Evolutionary conservation across 768 basidiomycete genomes (phyloP), one percentile per base, ranked within the genome.

Genomic region (Boletellus ananas): DNA sequence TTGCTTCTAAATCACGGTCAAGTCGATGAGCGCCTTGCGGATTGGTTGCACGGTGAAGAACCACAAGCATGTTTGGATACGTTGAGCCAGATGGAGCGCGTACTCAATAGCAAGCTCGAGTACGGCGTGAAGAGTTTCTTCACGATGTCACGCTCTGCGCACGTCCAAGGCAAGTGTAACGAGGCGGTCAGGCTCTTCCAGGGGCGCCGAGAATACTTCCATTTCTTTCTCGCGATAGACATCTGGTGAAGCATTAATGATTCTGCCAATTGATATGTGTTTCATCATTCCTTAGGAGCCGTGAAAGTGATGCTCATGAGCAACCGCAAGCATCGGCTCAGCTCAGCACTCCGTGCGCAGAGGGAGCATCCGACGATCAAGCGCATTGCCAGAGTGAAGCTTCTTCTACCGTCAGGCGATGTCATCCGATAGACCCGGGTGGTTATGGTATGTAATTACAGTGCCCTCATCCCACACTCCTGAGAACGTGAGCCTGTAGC

Each of bases 141-240:
- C n/a, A 23, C 8, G 8, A 6, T 41, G 12, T 31, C 34, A 4
- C 34, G 18, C 7, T 16, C 31, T n/a, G 5, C 6, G 11, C n/a
- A 10, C 4, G 7, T 37, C 23, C 7, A 59, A 14, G 57, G 51
- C 29, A 38, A 13, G 14, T 43, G 34, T 3, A 25, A 33, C 5
- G 47, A 55, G 7, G 58, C 53, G 1, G 44, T 55, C 20, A 40
- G 23, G n/a, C 39, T 39, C 1, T 59, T 59, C 7, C 6, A 21
- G 10, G 49, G 16, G 5, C 33, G 23, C 9, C 13, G 45, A 10
- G 9, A n/a, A 11, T 50, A 47, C 31, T 59, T 59, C 16, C 58
- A 50, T 39, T 52, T 47, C 20, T 43, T 59, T 20, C 49, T 59
- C 31, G 27, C 49, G 9, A 40, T 41, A 6, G 58, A 56, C 0